Conservation (phyloP, 768 basidiomycete species). For the Podaxis sp. region DNA sequence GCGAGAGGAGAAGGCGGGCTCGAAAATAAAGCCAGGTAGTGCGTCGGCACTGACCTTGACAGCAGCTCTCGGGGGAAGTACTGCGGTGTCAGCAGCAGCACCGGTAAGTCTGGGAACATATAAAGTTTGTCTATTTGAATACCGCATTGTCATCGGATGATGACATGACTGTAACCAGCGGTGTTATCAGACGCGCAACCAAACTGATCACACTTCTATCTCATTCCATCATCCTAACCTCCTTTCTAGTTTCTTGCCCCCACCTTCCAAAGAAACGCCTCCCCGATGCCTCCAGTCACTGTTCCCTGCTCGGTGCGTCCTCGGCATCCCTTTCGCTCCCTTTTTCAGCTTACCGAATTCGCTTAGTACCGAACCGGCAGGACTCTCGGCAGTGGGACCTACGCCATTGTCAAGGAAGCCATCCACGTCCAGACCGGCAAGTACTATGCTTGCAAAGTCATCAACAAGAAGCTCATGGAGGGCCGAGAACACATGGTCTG, state of each 20-base stretch:
- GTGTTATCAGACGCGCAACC: conserved; percentile 12
- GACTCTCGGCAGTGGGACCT: conserved; percentile 89
- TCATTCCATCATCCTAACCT: conserved; percentile 8
- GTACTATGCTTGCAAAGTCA: conserved; percentile 99
- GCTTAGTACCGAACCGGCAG: conserved; percentile 82
- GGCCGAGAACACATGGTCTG: conserved; percentile 96
- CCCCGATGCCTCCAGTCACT: conserved; percentile 28
- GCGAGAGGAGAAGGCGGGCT: not conserved
- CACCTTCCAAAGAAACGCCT: not conserved
- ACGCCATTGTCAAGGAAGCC: conserved; percentile 94
- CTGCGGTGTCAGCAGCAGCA: conserved; percentile 8
- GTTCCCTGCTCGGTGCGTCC: conserved; percentile 47
- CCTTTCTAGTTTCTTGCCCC: conserved; percentile 14
- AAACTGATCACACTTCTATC: conserved; percentile 17
- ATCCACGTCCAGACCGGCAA: conserved; percentile 89
- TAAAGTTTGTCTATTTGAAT: not conserved
- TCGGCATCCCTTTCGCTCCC: conserved; percentile 8
- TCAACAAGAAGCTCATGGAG: conserved; percentile 99
- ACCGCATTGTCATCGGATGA: not conserved
- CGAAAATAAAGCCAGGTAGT: conserved; percentile 16
- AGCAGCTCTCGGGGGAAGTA: not conserved
- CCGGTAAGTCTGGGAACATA: not conserved
- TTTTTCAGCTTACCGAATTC: conserved; percentile 10
- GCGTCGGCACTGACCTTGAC: conserved; percentile 16
- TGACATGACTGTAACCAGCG: conserved; percentile 12